phyloP scores from a whole-genome alignment of 2,329 filamentous ascomycete genomes.

The Botrytis deweyae region DNA sequence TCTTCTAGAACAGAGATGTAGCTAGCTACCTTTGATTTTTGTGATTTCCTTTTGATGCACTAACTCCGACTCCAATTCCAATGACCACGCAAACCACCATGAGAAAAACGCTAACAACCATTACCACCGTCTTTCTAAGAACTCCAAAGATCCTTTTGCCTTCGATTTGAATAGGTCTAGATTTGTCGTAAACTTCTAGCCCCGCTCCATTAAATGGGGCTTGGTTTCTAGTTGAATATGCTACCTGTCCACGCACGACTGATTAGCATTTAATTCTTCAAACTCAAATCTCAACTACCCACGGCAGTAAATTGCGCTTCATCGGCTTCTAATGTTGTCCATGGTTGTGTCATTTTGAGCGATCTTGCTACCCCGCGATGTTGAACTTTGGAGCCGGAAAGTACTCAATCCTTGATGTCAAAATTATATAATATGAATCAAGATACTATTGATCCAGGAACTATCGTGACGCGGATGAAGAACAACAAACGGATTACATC shows the following conservation, averaged over 20 bases:
- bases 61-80: not conserved
- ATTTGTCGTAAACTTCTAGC: not conserved
- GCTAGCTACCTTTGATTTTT: not conserved
- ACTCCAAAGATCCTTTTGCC: not conserved
- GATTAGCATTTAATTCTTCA: not conserved
- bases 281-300: not conserved
- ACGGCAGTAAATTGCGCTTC: not conserved
- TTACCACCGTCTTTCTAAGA: not conserved
- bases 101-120: not conserved
- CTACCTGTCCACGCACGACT: not conserved
- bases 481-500: not conserved
- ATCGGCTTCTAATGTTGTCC: not conserved
- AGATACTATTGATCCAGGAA: not conserved
- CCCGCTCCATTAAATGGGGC: not conserved
- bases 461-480: not conserved
- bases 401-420: not conserved
- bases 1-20: not conserved
- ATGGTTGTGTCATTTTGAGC: not conserved
- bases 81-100: not conserved
- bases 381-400: not conserved
- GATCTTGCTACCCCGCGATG: not conserved
- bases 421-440: not conserved
- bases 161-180: not conserved
- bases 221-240: not conserved
- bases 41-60: not conserved